Evolutionary conservation across 2,329 filamentous ascomycete species (phyloP).

Genomic region (Zasmidium cellare): DNA sequence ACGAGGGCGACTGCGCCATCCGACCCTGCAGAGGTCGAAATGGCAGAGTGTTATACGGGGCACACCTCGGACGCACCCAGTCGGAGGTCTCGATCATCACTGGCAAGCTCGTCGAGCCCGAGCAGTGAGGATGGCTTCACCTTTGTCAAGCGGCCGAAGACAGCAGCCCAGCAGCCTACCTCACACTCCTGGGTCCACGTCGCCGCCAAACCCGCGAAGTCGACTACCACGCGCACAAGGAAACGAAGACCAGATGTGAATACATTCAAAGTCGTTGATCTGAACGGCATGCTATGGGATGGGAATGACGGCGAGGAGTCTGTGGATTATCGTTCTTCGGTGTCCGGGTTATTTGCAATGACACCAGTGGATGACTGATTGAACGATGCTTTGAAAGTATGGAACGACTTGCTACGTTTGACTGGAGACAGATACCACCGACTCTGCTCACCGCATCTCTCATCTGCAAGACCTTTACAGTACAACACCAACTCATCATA

Average conservation of each 20-base stretch:
- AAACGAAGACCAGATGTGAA: not conserved
- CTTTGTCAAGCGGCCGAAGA: constrained; percentile 16
- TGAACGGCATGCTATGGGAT: constrained; percentile 33
- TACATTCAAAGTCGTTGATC: constrained; percentile 5
- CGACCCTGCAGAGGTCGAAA: constrained; percentile 14
- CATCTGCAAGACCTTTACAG: no score
- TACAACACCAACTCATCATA: no score
- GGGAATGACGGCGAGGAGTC: not conserved
- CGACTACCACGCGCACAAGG: not conserved
- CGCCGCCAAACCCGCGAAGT: not conserved
- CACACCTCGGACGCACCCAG: constrained; percentile 1
- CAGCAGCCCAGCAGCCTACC: no score
- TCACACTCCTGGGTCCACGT: constrained; percentile 2
- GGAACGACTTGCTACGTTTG: no score
- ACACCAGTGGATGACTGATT: not conserved
- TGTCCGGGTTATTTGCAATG: not conserved
- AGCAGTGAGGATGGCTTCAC: constrained; percentile 21
- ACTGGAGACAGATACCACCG: no score
- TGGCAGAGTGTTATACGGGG: constrained; percentile 2
- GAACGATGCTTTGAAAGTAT: no score
- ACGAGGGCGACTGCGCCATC: not conserved
- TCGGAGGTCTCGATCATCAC: constrained; percentile 8
- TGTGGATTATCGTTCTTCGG: not conserved
- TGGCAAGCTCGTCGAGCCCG: constrained; percentile 10
- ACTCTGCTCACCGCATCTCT: no score